These are phyloP conservation scores for Shiraia sp. DNA, from an alignment of 2,329 filamentous ascomycete species.

Conservation along the genomic window DNA sequence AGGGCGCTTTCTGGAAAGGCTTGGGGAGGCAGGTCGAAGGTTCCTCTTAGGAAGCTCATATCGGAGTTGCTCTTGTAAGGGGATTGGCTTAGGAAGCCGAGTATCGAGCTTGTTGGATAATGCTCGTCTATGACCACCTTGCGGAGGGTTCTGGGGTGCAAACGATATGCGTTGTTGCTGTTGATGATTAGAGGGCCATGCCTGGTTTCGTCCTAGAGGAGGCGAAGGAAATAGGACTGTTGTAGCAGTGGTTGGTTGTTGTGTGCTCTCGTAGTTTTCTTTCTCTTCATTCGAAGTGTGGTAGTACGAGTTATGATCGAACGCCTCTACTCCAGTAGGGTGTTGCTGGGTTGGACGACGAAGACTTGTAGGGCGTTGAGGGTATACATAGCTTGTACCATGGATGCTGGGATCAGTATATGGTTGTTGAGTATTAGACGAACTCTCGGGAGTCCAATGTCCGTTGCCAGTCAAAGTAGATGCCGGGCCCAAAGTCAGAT, in stretches of 20 bases:
- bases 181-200: not conserved
- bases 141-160: not conserved
- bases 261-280: not conserved
- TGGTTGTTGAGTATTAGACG: no score
- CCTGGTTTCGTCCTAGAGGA: constrained; percentile 3
- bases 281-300: not conserved
- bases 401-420: no score
- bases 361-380: no score
- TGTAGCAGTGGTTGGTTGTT: not conserved
- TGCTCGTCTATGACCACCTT: not conserved
- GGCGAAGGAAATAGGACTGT: constrained; percentile 10
- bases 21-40: constrained; percentile 9
- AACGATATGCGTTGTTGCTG: not conserved
- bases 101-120: no score
- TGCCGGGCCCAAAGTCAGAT: not conserved
- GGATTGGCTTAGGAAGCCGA: not conserved
- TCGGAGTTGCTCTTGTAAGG: not conserved
- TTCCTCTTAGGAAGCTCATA: constrained; percentile 1
- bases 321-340: no score
- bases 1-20: constrained; percentile 7
- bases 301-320: not conserved
- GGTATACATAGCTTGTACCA: no score
- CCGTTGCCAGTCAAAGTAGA: no score
- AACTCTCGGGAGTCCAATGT: no score
- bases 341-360: no score